Conservation (phyloP, 1,139 yeast genomes). For the Yamadazyma mexicana region DNA sequence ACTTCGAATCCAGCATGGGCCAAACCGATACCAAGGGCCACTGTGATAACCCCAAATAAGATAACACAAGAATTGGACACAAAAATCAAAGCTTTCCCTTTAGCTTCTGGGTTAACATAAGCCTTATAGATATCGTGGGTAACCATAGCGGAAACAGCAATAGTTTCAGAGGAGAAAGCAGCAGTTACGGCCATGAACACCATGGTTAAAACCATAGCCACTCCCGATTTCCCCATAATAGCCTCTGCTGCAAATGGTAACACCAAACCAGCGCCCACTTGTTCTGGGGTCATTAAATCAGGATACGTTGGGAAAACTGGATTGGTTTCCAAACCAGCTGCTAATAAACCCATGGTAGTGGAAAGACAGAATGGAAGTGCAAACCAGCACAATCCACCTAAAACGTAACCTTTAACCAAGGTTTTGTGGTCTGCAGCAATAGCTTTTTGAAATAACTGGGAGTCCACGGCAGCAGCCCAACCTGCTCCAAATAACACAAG, state of each 20-base stretch:
- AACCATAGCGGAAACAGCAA: slow-evolving; percentile 36
- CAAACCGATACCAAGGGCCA: slow-evolving; percentile 32
- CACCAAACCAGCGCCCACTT: slow-evolving; percentile 23
- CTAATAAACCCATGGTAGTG: slow-evolving; percentile 36
- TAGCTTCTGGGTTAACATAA: slow-evolving; percentile 34
- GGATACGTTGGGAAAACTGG: slow-evolving; percentile 30
- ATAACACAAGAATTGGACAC: slow-evolving; percentile 29
- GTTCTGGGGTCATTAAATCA: slow-evolving; percentile 15
- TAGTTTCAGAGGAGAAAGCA: slow-evolving; percentile 39
- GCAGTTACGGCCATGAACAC: slow-evolving; percentile 42
- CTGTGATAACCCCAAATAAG: slow-evolving; percentile 28
- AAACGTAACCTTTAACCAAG: slow-evolving; percentile 33
- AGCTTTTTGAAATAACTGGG: slow-evolving; percentile 42
- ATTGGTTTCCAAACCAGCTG: slow-evolving; percentile 29
- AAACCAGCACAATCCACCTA: slow-evolving; percentile 44
- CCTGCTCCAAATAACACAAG: slow-evolving; percentile 17
- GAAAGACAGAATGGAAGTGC: slow-evolving; percentile 40
- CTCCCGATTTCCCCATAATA: slow-evolving; percentile 34
- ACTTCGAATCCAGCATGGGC: slow-evolving; percentile 33
- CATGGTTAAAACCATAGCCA: slow-evolving; percentile 35
- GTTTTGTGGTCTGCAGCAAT: slow-evolving; percentile 39
- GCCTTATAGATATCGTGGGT: slow-evolving; percentile 38
- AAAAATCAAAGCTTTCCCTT: slow-evolving; percentile 30
- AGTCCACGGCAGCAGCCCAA: slow-evolving; percentile 38
- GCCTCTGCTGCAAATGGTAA: slow-evolving; percentile 24